Evolutionary conservation across 192 early-diverging fungal species (phyloP).

Genomic region (Backusella australiensis): DNA sequence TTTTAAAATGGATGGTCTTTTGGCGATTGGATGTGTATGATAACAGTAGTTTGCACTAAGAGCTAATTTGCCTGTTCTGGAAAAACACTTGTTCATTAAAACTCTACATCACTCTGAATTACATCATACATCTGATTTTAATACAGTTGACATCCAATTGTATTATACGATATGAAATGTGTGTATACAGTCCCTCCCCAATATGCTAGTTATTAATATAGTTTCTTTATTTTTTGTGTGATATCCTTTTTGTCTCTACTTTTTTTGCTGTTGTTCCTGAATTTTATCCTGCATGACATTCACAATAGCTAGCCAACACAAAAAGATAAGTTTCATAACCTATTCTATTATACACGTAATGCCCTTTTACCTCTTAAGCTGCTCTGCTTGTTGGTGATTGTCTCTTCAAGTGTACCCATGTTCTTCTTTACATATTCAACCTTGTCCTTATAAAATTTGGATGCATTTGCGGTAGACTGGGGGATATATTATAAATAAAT

Average conservation of each 20-base stretch:
- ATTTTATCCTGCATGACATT: slow-evolving; percentile 58
- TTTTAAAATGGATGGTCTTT: neutral
- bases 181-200: neutral
- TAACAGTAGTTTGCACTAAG: neutral
- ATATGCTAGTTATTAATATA: neutral
- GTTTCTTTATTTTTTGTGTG: neutral
- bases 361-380: slow-evolving; percentile 54
- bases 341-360: neutral
- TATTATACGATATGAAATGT: too few species aligned
- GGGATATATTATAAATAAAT: too few species aligned
- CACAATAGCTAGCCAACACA: slow-evolving; percentile 37
- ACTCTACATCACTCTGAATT: neutral
- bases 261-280: slow-evolving; percentile 39
- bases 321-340: neutral
- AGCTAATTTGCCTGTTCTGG: neutral
- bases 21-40: too few species aligned
- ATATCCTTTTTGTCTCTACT: slow-evolving; percentile 22
- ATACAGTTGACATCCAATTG: too few species aligned
- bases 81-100: neutral
- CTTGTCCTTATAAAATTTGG: slow-evolving; percentile 80
- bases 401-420: slow-evolving; percentile 77
- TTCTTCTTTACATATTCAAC: slow-evolving; percentile 81
- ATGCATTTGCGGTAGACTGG: slow-evolving; percentile 75
- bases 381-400: slow-evolving; percentile 74
- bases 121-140: neutral